These are phyloP conservation scores for Globisporangium nunn DNA, from an alignment of 352 stramenopile genomes.

Conservation along the genomic window DNA sequence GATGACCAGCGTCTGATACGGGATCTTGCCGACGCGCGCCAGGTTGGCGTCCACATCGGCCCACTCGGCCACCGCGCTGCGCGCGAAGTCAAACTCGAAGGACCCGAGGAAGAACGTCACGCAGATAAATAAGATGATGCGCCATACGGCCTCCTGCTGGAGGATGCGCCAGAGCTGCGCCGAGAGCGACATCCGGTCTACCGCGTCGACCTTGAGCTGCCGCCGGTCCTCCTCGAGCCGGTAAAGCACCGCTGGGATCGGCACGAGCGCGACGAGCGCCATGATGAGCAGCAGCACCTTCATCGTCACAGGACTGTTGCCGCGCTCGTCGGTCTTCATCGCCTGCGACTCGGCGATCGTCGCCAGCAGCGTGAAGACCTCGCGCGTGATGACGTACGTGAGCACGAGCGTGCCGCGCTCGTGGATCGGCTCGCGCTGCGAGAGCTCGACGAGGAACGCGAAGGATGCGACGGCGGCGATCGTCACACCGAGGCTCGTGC, in stretches of 20 bases:
- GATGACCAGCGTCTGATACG: conserved; percentile 37
- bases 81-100: conserved; percentile 61
- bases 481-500: conserved; percentile 49
- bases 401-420: conserved; percentile 57
- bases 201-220: conserved; percentile 65
- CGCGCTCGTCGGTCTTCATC: conserved; percentile 31
- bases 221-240: conserved; percentile 59
- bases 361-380: conserved; percentile 34
- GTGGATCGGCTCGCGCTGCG: conserved; percentile 70
- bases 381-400: conserved; percentile 57
- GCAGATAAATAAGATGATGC: conserved; percentile 68
- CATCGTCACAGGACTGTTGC: conserved; percentile 37
- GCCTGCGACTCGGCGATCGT: conserved; percentile 31
- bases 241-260: conserved; percentile 61
- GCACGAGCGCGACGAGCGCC: conserved; percentile 47
- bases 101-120: conserved; percentile 42
- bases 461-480: conserved; percentile 51
- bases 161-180: conserved; percentile 67
- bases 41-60: conserved; percentile 29
- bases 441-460: conserved; percentile 67
- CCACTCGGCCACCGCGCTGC: conserved; percentile 42
- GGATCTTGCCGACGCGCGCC: conserved; percentile 33
- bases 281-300: conserved; percentile 71
- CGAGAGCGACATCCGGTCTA: conserved; percentile 48
- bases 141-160: conserved; percentile 71